These are phyloP conservation scores for Erodium maritimum DNA, from an alignment of 345 rosid species.

Conservation along the genomic window DNA sequence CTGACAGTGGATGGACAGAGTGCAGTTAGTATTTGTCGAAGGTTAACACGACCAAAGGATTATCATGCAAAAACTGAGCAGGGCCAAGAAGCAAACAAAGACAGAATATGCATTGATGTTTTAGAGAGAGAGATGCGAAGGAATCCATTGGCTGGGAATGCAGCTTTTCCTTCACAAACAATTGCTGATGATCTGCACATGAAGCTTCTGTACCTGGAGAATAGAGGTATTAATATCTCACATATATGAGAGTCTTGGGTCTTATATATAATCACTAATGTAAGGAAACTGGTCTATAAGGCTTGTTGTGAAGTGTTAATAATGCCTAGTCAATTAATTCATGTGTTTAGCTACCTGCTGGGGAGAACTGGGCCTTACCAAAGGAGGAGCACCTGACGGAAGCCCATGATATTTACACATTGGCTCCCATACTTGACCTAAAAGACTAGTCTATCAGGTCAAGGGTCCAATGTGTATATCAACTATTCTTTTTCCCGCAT, in stretches of 20 bases:
- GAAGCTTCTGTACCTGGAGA: constrained; percentile 83
- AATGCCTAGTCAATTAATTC: no score
- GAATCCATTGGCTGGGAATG: constrained; percentile 51
- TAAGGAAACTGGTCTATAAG: neutral
- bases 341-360: no score
- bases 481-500: no score
- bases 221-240: constrained; percentile 68
- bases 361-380: no score
- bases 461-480: no score
- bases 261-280: neutral
- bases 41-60: constrained; percentile 83
- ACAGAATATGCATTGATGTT: constrained; percentile 66
- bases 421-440: no score
- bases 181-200: constrained; percentile 68
- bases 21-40: constrained; percentile 71
- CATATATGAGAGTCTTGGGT: neutral
- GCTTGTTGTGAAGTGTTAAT: no score
- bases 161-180: constrained; percentile 36
- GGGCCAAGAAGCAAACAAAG: constrained; percentile 74
- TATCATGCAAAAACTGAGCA: constrained; percentile 56
- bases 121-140: constrained; percentile 78
- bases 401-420: no score
- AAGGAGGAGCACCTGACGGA: no score
- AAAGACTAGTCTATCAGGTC: no score
- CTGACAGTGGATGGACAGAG: constrained; percentile 65